A percentile compares a stretch with the other conserved stretches of the same genome.
phyloP scores from a whole-genome alignment of 2,329 filamentous ascomycete species.

The Onygenales sp. region DNA sequence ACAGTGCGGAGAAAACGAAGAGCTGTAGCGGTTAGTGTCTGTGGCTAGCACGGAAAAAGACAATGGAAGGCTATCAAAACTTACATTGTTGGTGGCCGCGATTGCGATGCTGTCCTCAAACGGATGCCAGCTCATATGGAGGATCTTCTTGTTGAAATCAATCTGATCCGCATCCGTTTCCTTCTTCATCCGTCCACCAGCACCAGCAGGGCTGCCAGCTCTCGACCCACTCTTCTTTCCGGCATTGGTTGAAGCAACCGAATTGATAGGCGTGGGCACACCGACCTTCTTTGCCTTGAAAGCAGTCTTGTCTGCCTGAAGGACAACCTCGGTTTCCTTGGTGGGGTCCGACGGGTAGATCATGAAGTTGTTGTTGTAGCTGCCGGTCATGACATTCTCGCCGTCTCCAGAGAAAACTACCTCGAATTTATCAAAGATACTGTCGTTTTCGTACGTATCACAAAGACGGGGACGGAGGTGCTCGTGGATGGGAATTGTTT shows the following conservation, averaged over 20 bases:
- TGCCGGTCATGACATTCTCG: conserved; percentile 99
- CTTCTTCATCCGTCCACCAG: conserved; percentile 92
- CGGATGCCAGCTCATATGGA: conserved; percentile 99
- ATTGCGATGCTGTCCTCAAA: conserved; percentile 99
- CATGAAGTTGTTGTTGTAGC: conserved; percentile 99
- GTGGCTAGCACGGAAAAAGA: background rate
- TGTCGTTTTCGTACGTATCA: conserved; percentile 98
- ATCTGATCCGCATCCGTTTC: conserved; percentile 99
- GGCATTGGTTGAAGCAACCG: conserved; percentile 54
- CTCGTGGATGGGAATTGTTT: conserved; percentile 98
- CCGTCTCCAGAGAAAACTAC: conserved; percentile 97
- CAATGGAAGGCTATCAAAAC: conserved; percentile 29
- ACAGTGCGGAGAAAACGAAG: conserved; percentile 71
- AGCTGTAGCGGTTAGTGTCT: conserved; percentile 40
- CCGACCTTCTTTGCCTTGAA: conserved; percentile 99
- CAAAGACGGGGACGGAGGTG: conserved; percentile 88
- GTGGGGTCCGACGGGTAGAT: conserved; percentile 95
- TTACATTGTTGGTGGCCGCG: conserved; percentile 97
- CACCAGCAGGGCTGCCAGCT: conserved; percentile 77
- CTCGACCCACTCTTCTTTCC: conserved; percentile 82
- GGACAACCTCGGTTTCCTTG: conserved; percentile 92
- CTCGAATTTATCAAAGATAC: conserved; percentile 99
- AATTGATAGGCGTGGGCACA: conserved; percentile 92
- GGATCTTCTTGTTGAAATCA: conserved; percentile 99
- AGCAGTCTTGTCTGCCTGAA: conserved; percentile 96